phyloP scores from a whole-genome alignment of 192 early-diverging fungal genomes.

The Coemansia sp. region DNA sequence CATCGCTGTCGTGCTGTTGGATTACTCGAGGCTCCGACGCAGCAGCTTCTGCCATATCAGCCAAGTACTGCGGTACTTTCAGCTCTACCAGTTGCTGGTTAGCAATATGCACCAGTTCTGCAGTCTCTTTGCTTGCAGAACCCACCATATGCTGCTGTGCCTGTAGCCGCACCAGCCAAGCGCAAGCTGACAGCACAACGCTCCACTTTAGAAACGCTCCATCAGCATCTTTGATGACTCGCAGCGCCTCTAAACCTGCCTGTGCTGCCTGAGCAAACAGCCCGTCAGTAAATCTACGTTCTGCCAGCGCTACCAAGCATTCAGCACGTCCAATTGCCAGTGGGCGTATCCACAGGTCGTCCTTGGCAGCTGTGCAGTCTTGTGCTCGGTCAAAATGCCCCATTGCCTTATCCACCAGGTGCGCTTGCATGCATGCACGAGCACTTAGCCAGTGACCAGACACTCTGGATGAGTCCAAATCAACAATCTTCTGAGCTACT shows the following conservation, averaged over 20 bases:
- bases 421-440: slow-evolving; percentile 18
- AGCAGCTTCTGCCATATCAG: slow-evolving; percentile 9
- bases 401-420: slow-evolving; percentile 16
- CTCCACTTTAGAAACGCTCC: slow-evolving; percentile 57
- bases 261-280: slow-evolving; percentile 66
- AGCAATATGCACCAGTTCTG: too few species aligned
- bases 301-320: slow-evolving; percentile 30
- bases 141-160: background rate
- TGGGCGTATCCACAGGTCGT: slow-evolving; percentile 15
- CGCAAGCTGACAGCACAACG: slow-evolving; percentile 59
- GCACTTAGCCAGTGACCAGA: slow-evolving; percentile 43
- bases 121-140: too few species aligned
- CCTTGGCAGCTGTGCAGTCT: background rate
- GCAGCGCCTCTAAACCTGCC: slow-evolving; percentile 52
- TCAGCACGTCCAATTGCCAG: slow-evolving; percentile 24
- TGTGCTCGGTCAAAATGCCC: slow-evolving; percentile 11
- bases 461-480: slow-evolving; percentile 57
- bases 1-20: background rate
- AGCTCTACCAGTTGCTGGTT: too few species aligned
- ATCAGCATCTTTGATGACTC: too few species aligned
- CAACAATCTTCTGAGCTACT: slow-evolving; percentile 69
- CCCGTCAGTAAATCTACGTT: slow-evolving; percentile 46
- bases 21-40: slow-evolving; percentile 2
- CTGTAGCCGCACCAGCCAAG: slow-evolving; percentile 15
- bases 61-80: slow-evolving; percentile 14